Percentiles rank a stretch among this genome's conserved stretches.
phyloP scores from a whole-genome alignment of 495 filamentous ascomycete species.

The Aspergillus carlsbadensis region DNA sequence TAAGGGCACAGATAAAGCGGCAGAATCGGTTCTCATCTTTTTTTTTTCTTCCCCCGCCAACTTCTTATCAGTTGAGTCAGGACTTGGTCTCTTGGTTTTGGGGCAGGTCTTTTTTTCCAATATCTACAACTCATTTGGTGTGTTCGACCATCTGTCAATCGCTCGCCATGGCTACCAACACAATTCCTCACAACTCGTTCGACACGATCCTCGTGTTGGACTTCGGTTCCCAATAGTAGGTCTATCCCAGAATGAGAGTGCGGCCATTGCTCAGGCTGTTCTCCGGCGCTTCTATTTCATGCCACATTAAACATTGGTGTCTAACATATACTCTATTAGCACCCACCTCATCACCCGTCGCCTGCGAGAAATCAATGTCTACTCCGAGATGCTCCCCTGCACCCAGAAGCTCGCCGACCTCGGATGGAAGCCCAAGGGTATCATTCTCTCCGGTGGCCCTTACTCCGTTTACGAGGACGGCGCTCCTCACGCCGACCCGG shows the following conservation, averaged over 20 bases:
- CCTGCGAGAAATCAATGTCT: conserved; percentile 79
- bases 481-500: conserved; percentile 75
- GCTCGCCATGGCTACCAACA: conserved; percentile 23
- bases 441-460: conserved; percentile 70
- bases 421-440: conserved; percentile 76
- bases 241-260: not conserved
- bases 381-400: conserved; percentile 90
- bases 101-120: conserved; percentile 12
- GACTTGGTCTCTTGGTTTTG: conserved; percentile 8
- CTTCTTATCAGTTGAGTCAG: conserved; percentile 11
- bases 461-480: conserved; percentile 71
- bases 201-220: conserved; percentile 68
- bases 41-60: conserved; percentile 13
- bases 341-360: conserved; percentile 66
- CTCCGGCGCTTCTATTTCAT: not conserved
- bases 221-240: conserved; percentile 53
- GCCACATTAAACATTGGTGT: not conserved
- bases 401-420: conserved; percentile 82
- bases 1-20: conserved; percentile 7
- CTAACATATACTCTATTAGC: conserved; percentile 5
- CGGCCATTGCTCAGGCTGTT: not conserved
- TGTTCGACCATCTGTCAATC: not conserved
- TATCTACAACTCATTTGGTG: not conserved
- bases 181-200: conserved; percentile 53
- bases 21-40: conserved; percentile 10